phyloP scores from a whole-genome alignment of 1,284 basidiomycete genomes.

The Irpex lacteus region DNA sequence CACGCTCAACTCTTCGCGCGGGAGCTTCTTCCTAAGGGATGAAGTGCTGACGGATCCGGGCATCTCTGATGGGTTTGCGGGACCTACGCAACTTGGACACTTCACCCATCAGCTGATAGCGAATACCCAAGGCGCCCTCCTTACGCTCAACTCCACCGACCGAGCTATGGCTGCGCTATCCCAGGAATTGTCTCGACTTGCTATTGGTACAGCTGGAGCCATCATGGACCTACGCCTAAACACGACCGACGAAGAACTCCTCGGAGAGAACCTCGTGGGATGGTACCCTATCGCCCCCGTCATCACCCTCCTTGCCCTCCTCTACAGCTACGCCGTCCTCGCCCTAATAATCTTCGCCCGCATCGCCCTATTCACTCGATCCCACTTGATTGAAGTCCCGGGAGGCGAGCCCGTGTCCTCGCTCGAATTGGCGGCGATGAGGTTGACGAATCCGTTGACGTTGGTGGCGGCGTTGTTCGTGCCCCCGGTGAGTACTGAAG shows the following conservation, averaged over 20 bases:
- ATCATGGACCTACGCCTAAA: background rate
- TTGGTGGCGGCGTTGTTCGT: background rate
- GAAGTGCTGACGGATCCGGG: background rate
- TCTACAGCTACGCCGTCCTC: background rate
- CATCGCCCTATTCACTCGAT: background rate
- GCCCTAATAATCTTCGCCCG: background rate
- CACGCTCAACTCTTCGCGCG: background rate
- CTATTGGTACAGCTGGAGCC: background rate
- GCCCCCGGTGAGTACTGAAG: background rate
- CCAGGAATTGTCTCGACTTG: background rate
- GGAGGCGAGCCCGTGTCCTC: background rate
- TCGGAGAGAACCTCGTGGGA: background rate
- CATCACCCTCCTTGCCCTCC: background rate
- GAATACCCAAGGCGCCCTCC: background rate
- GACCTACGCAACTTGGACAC: background rate
- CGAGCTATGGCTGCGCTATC: background rate
- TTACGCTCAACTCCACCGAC: background rate
- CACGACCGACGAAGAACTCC: background rate
- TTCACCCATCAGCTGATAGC: background rate
- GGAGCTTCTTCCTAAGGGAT: background rate
- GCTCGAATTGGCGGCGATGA: background rate
- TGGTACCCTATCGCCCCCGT: background rate
- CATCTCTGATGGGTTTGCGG: background rate
- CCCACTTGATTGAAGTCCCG: background rate
- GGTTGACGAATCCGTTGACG: background rate